phyloP scores from a whole-genome alignment of 2,329 filamentous ascomycete species.

The Atkinsonella hypoxylon region DNA sequence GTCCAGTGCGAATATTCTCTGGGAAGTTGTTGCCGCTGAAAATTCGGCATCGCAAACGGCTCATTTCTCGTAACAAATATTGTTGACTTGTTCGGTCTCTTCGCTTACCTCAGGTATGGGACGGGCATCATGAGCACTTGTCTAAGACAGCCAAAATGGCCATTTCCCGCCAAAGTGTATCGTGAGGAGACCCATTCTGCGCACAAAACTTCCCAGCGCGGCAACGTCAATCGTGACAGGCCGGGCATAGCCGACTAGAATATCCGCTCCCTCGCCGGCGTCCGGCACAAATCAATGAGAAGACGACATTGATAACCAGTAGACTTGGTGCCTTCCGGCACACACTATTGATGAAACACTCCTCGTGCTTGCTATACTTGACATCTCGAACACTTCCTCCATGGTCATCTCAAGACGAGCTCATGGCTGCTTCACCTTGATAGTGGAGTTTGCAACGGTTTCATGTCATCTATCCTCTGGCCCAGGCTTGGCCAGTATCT shows the following conservation, averaged over 20 bases:
- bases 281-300: conserved; percentile 83
- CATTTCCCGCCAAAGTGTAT: conserved; percentile 82
- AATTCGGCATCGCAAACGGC: conserved; percentile 54
- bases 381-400: conserved; percentile 85
- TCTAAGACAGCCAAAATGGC: conserved; percentile 81
- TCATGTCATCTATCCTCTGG: conserved; percentile 81
- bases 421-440: conserved; percentile 95
- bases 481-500: conserved; percentile 53
- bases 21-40: conserved; percentile 64
- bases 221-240: conserved; percentile 83
- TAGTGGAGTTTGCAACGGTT: conserved; percentile 65
- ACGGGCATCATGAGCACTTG: conserved; percentile 53
- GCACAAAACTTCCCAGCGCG: conserved; percentile 59
- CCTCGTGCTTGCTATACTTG: conserved; percentile 95
- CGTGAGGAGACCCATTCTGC: conserved; percentile 61
- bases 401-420: conserved; percentile 83
- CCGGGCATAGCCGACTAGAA: conserved; percentile 59
- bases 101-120: conserved; percentile 66
- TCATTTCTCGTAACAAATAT: conserved; percentile 53
- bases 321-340: conserved; percentile 76
- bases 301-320: conserved; percentile 93
- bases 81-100: conserved; percentile 65
- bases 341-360: conserved; percentile 70
- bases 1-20: conserved; percentile 79
- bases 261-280: conserved; percentile 33